Conservation (phyloP, 805 yeast species). For the Wickerhamiella kurtzmanii region DNA sequence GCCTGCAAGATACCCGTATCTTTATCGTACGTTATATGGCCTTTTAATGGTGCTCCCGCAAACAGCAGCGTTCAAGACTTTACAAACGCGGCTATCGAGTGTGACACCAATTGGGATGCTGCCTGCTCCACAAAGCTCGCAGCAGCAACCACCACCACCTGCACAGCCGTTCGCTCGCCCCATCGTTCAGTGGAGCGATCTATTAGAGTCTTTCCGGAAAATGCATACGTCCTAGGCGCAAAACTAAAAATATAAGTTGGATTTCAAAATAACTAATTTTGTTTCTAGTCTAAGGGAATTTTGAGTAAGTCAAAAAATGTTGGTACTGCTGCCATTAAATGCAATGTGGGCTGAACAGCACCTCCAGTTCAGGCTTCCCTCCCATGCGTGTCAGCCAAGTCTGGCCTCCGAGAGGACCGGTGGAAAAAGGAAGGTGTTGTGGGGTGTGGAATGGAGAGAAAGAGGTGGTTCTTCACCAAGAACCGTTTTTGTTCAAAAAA, state of each 20-base stretch:
- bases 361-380: no score
- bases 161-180: constrained; percentile 8
- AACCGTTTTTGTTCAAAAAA: neutral
- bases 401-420: neutral
- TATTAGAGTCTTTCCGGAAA: constrained; percentile 36
- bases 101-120: constrained; percentile 30
- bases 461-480: no score
- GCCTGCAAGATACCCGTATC: constrained; percentile 65
- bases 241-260: no score
- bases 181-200: constrained; percentile 29
- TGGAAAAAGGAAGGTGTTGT: no score
- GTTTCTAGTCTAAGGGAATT: no score
- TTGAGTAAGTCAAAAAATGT: no score
- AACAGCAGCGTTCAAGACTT: constrained; percentile 72
- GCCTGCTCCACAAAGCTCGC: constrained; percentile 18
- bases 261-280: no score
- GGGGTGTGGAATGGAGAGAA: no score
- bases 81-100: constrained; percentile 61
- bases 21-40: constrained; percentile 83
- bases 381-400: no score
- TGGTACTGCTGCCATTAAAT: no score
- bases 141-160: constrained; percentile 3
- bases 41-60: constrained; percentile 89
- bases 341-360: no score
- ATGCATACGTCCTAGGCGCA: constrained; percentile 30